Conservation (phyloP, 805 yeast genomes). For the Cephaloascus albidus region DNA sequence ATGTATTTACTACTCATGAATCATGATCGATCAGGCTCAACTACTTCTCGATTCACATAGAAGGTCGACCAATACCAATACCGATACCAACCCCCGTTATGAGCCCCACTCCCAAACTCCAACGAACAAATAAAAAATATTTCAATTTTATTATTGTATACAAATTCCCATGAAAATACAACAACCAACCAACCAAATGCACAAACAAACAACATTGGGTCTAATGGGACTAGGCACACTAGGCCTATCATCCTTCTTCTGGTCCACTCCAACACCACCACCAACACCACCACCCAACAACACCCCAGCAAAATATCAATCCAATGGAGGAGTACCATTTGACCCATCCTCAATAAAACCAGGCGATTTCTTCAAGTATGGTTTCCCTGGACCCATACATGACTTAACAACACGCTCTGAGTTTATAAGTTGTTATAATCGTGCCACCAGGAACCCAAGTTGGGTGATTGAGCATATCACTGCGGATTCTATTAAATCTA, state of each 20-base stretch:
- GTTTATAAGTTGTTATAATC: conserved; percentile 78
- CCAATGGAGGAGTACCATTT: conserved; percentile 6
- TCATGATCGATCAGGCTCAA: too few species aligned
- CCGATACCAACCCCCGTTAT: too few species aligned
- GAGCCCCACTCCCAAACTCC: too few species aligned
- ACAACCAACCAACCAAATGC: too few species aligned
- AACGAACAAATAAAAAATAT: too few species aligned
- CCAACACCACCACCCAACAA: neutral
- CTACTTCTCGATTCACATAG: too few species aligned
- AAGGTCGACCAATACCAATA: too few species aligned
- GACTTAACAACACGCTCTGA: conserved; percentile 69
- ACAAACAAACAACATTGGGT: neutral
- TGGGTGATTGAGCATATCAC: conserved; percentile 90
- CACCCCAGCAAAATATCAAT: neutral
- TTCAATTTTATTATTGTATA: too few species aligned
- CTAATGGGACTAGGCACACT: neutral
- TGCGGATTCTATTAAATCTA: conserved; percentile 47
- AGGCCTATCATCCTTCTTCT: neutral
- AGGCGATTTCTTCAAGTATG: conserved; percentile 76
- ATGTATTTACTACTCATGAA: too few species aligned
- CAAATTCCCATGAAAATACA: too few species aligned
- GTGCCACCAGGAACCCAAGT: conserved; percentile 77
- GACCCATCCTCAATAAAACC: conserved; percentile 49
- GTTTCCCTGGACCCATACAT: conserved; percentile 92
- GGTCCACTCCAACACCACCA: too few species aligned